These are phyloP conservation scores for Rhizodiscina lignyota DNA, from an alignment of 495 filamentous ascomycete genomes.

Conservation along the genomic window DNA sequence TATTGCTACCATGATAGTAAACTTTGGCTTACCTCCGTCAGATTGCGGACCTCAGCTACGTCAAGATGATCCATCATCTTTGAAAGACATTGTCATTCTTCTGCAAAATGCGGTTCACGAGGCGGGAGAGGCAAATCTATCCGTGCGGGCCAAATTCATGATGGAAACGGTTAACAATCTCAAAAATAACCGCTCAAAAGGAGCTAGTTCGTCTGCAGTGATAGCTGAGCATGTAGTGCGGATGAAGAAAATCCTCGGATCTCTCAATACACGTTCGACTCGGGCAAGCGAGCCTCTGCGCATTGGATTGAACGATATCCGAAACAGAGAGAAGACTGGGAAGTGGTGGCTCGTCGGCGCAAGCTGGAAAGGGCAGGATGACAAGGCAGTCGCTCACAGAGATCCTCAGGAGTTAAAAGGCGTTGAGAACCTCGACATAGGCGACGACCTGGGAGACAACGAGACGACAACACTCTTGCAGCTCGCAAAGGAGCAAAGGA, in stretches of 20 bases:
- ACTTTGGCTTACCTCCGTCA: too few relatives aligned
- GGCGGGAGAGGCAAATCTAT: constrained; percentile 50
- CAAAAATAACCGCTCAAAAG: constrained; percentile 77
- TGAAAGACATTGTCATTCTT: constrained; percentile 77
- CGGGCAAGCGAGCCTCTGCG: constrained; percentile 69
- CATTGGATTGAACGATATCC: constrained; percentile 64
- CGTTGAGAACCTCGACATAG: constrained; percentile 9
- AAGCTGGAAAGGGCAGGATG: constrained; percentile 50
- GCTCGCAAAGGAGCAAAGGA: constrained; percentile 67
- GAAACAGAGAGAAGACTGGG: constrained; percentile 64
- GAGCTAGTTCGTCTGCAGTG: constrained; percentile 40
- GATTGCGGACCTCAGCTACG: constrained; percentile 59
- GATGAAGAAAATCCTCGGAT: constrained; percentile 69
- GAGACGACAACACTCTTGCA: constrained; percentile 48
- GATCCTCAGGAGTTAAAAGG: constrained; percentile 16
- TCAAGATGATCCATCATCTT: constrained; percentile 74
- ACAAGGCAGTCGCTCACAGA: too few relatives aligned
- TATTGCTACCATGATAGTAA: not conserved
- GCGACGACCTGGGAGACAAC: constrained; percentile 27
- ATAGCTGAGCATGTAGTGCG: constrained; percentile 54
- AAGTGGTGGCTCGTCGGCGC: constrained; percentile 98
- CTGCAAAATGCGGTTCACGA: constrained; percentile 55
- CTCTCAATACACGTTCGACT: constrained; percentile 48
- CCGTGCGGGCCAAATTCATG: constrained; percentile 92
- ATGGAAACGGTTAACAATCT: constrained; percentile 88